phyloP scores from a whole-genome alignment of 2,329 filamentous ascomycete species.

The Verticillium nubilum region DNA sequence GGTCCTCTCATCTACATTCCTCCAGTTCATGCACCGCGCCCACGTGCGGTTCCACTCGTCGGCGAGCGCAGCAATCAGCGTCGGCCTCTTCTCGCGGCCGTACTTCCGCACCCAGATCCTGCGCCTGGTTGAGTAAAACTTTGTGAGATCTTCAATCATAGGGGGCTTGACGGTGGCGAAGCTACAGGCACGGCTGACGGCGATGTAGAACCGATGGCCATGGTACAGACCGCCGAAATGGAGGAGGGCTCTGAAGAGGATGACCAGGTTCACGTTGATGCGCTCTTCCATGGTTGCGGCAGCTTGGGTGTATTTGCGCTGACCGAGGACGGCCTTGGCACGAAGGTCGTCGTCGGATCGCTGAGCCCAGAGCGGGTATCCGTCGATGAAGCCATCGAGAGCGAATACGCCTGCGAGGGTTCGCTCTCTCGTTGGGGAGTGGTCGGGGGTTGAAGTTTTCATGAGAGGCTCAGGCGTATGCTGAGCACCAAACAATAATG shows the following conservation, averaged over 20 bases:
- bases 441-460: neutral
- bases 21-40: neutral
- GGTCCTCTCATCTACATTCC: neutral
- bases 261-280: neutral
- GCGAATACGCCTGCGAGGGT: neutral
- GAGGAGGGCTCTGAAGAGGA: neutral
- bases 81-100: neutral
- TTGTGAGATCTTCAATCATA: neutral
- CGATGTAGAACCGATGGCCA: neutral
- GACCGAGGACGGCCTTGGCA: neutral
- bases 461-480: neutral
- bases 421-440: neutral
- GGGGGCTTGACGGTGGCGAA: neutral
- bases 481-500: neutral
- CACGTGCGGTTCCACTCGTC: neutral
- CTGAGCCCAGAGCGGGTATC: neutral
- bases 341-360: neutral
- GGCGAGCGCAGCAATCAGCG: neutral
- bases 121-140: neutral
- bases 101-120: neutral
- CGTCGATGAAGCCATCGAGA: slow-evolving; percentile 29
- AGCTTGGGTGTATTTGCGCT: neutral
- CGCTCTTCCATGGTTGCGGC: neutral
- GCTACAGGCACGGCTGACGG: neutral
- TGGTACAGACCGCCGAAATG: neutral